These are phyloP conservation scores for Adansonia digitata DNA, from an alignment of 345 rosid genomes.

Conservation along the genomic window DNA sequence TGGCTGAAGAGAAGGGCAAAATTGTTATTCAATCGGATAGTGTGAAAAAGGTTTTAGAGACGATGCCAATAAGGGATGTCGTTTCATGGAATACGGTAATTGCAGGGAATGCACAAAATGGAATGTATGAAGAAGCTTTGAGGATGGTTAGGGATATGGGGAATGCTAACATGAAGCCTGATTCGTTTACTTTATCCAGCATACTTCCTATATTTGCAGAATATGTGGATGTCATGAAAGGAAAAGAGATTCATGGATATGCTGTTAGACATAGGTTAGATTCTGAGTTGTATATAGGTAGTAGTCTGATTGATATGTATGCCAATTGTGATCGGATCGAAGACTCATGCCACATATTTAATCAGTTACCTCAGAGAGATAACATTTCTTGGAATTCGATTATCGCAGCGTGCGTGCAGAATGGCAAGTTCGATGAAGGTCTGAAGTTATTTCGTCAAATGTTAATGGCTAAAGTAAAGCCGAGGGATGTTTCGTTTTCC, in stretches of 20 bases:
- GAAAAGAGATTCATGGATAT: slow-evolving; percentile 83
- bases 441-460: slow-evolving; percentile 53
- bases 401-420: slow-evolving; percentile 71
- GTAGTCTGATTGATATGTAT: slow-evolving; percentile 82
- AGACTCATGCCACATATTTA: slow-evolving; percentile 48
- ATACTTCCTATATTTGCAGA: slow-evolving; percentile 73
- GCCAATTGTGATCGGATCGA: slow-evolving; percentile 56
- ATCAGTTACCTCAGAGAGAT: slow-evolving; percentile 40
- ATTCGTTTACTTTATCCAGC: slow-evolving; percentile 74
- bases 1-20: not conserved
- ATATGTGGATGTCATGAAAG: slow-evolving; percentile 49
- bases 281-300: slow-evolving; percentile 46
- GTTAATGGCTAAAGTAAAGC: slow-evolving; percentile 53
- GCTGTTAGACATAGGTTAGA: slow-evolving; percentile 55
- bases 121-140: slow-evolving; percentile 62
- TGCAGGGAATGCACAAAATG: slow-evolving; percentile 60
- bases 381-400: slow-evolving; percentile 74
- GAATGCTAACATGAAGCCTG: slow-evolving; percentile 48
- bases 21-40: slow-evolving; percentile 16
- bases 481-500: slow-evolving; percentile 58
- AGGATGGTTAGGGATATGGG: slow-evolving; percentile 66
- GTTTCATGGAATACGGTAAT: slow-evolving; percentile 87
- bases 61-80: slow-evolving; percentile 66
- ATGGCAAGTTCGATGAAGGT: slow-evolving; percentile 60
- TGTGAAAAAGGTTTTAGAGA: slow-evolving; percentile 57